These are phyloP conservation scores for Colletotrichum sp. DNA, from an alignment of 2,329 filamentous ascomycete species.

Conservation along the genomic window DNA sequence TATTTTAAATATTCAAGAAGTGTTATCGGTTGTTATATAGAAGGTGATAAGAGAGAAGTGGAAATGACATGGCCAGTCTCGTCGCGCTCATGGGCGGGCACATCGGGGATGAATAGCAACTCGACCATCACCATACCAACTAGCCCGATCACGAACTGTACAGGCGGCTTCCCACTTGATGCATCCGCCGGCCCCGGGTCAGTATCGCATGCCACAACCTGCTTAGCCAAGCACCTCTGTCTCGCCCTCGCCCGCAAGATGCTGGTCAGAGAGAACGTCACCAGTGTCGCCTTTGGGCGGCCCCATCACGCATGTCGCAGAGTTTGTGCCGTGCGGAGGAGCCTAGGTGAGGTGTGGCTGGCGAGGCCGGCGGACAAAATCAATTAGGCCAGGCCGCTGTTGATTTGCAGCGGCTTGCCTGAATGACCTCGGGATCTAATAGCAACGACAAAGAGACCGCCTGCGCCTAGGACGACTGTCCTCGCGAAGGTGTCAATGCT, in stretches of 20 bases:
- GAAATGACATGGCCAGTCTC: neutral
- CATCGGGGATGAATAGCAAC: neutral
- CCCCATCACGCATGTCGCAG: no score
- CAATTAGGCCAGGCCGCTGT: no score
- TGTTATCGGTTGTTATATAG: neutral
- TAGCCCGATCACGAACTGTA: neutral
- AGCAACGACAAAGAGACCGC: no score
- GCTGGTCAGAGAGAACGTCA: neutral
- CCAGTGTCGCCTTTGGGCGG: neutral
- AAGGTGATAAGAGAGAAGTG: neutral
- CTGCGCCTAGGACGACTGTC: neutral
- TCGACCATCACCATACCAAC: neutral
- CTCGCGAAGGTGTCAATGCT: neutral
- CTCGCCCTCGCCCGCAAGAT: neutral
- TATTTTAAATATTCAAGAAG: neutral
- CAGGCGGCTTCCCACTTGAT: neutral
- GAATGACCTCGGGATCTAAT: no score
- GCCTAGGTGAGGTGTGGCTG: no score
- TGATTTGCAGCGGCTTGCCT: no score
- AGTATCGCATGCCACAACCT: neutral
- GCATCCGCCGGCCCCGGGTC: neutral
- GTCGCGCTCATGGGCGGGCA: neutral
- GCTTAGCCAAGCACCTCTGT: neutral
- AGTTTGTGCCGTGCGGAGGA: no score
- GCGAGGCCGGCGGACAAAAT: no score